Base-by-base conservation (phyloP, 306 rosid species). In the Citrullus amarus region DNA sequence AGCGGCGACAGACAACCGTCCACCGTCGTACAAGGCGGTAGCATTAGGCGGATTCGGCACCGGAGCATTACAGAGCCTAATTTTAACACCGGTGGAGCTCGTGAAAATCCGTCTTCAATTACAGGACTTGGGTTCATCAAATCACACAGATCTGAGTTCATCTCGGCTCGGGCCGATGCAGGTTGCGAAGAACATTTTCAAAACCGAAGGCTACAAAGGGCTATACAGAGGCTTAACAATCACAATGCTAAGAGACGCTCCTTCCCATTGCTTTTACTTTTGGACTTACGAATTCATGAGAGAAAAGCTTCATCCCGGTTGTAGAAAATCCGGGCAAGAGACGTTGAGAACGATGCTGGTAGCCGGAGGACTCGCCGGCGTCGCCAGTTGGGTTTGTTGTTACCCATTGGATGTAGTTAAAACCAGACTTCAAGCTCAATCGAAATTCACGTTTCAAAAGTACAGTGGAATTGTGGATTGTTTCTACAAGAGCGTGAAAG, bases 311-410 rank as follows among this genome's bases (percentile, higher is more conserved):
- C 99, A 92, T 78, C 99, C 93, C 0, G 93, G 96, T 30, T 92
- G 97, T 78, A 79, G 99, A 79, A 84, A 79, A 70, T 67, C 75
- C 9, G 86, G 96, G 14, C 80, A 91, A 80, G 96, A 92, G 58
- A 84, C 85, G 81, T 32, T 91, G 62, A 44, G 75, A 9, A 95
- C 97, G 10, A 89, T 92, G 97, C 41, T 95, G 73, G 11, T 88
- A 11, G 85, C 96, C 0, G 97, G 97, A 66, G 99, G 99, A 25
- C 78, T 86, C 7, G 99, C 97, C 0, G 98, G 97, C 22, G 94
- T 89, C n/a, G 87, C 93, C 0, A 94, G 96, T 59, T 95, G 97
- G 97, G 77, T 84, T 22, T 88, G 81, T 68, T 89, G 99, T 69
- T 91, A 92, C 76, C 99, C 96, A 5, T 78, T 91, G 17, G 99